Evolutionary conservation across 1,284 basidiomycete genomes (phyloP), one percentile per base, ranked within the genome.

Genomic region (Ganoderma lucidum): DNA sequence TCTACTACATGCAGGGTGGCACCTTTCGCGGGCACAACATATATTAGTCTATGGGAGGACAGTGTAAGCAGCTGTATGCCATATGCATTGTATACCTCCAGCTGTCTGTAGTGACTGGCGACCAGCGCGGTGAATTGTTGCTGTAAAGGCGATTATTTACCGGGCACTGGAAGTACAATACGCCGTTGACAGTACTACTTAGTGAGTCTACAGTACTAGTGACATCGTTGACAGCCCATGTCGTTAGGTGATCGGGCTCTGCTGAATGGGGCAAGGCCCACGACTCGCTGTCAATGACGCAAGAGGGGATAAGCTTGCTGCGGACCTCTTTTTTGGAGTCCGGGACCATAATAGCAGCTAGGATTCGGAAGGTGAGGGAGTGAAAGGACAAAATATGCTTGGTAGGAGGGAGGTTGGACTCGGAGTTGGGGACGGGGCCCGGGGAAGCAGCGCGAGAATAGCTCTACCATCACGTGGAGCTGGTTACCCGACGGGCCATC

Each of bases 401-500:
- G 35, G 35, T 35, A 35, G 35, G 35, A 35, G 35, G 1, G 23
- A 23, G 23, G 23, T 23, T 23, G 23, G 23, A 23, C 23, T 23
- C 23, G 23, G 23, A 23, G 45, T 48, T 3, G 45, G 17, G 23
- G 1, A 28, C 23, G n/a, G 48, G 23, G 23, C 23, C 23, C 23
- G 48, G 10, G 51, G 51, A 35, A 41, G n/a, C 14, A n/a, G 62
- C 6, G 44, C 41, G 51, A 63, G 41, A 48, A 63, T 63, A 45
- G 62, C 30, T 62, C 42, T 28, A 42, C 45, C 44, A 63, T 61
- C 65, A 66, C 65, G 65, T 66, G 65, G 53, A 8, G 53, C 6
- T 23, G 30, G 53, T 19, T 53, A 53, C 48, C 23, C 48, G 48
- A 53, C 10, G n/a, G 12, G 48, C 23, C 23, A 53, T 53, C 48